Conservation (phyloP, 495 filamentous ascomycete species). For the Annulohypoxylon maeteangense region DNA sequence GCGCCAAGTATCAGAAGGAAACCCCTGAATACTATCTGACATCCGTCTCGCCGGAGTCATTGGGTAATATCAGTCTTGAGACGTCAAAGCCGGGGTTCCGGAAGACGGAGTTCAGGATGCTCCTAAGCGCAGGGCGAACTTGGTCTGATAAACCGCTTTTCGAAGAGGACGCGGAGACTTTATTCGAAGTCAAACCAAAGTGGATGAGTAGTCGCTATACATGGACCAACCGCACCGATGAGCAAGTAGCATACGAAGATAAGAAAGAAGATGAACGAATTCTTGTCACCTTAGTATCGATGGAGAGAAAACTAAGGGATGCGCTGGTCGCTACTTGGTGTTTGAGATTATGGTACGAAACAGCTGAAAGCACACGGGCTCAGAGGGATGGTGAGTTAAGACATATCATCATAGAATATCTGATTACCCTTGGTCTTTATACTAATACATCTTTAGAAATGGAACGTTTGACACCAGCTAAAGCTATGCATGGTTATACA, state of each 20-base stretch:
- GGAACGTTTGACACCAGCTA: slow-evolving; percentile 10
- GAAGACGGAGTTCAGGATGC: slow-evolving; percentile 5
- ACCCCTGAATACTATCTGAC: slow-evolving; percentile 13
- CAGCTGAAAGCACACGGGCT: slow-evolving; percentile 13
- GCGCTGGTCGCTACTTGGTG: slow-evolving; percentile 10
- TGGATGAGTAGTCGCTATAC: slow-evolving; percentile 15
- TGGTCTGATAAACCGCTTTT: slow-evolving; percentile 5
- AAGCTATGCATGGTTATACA: not conserved
- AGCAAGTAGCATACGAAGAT: slow-evolving; percentile 11
- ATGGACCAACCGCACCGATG: slow-evolving; percentile 1
- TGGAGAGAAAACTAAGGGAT: slow-evolving; percentile 11
- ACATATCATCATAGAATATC: not conserved
- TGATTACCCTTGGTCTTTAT: not conserved
- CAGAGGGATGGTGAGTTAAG: slow-evolving; percentile 2
- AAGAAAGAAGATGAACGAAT: not conserved
- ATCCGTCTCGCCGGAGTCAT: not conserved
- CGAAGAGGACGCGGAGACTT: not conserved
- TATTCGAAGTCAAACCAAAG: slow-evolving; percentile 15
- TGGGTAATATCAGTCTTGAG: slow-evolving; percentile 7
- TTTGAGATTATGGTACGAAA: slow-evolving; percentile 21
- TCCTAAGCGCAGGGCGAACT: not conserved
- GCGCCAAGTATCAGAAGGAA: not conserved
- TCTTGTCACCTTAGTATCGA: not conserved
- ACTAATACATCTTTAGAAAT: not conserved
- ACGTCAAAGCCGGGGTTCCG: not conserved